Percentiles rank a stretch among this genome's conserved stretches.
Evolutionary conservation across 176 grass and related monocot genomes (phyloP).

Genomic region (Paspalum notatum): DNA sequence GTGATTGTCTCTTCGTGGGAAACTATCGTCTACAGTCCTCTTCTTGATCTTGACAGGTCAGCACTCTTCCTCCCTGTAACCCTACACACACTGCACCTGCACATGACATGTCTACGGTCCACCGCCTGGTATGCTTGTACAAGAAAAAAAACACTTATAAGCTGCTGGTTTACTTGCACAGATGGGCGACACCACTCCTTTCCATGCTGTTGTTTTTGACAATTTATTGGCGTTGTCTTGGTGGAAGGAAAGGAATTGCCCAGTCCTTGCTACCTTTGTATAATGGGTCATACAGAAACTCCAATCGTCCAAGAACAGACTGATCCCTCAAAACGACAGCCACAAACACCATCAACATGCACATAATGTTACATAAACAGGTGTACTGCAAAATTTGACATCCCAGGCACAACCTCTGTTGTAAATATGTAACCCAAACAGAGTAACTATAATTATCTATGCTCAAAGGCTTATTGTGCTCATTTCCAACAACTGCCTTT

Average conservation of each 20-base stretch:
- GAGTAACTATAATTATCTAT: background rate
- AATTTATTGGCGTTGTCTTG: slow-evolving; percentile 82
- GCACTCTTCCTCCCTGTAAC: slow-evolving; percentile 2
- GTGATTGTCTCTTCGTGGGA: slow-evolving; percentile 81
- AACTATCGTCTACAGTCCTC: slow-evolving; percentile 76
- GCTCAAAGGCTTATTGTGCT: background rate
- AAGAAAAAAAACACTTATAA: background rate
- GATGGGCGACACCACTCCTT: slow-evolving; percentile 83
- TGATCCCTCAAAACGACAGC: slow-evolving; percentile 25
- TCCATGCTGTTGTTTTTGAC: slow-evolving; percentile 39
- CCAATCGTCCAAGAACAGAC: slow-evolving; percentile 71
- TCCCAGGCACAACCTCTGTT: slow-evolving; percentile 1
- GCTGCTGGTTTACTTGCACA: slow-evolving; percentile 35
- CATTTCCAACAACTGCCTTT: slow-evolving; percentile 24
- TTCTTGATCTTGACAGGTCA: slow-evolving; percentile 93
- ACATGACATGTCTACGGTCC: background rate
- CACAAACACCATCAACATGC: background rate
- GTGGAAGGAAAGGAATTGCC: slow-evolving; percentile 59
- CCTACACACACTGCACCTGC: background rate
- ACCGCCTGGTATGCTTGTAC: no score
- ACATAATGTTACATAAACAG: background rate
- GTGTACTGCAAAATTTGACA: background rate
- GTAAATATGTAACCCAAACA: slow-evolving; percentile 27
- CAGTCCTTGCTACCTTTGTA: slow-evolving; percentile 71
- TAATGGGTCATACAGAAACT: slow-evolving; percentile 48